These are phyloP conservation scores for Rhodofomes roseus DNA, from an alignment of 1,284 basidiomycete genomes.

Conservation along the genomic window DNA sequence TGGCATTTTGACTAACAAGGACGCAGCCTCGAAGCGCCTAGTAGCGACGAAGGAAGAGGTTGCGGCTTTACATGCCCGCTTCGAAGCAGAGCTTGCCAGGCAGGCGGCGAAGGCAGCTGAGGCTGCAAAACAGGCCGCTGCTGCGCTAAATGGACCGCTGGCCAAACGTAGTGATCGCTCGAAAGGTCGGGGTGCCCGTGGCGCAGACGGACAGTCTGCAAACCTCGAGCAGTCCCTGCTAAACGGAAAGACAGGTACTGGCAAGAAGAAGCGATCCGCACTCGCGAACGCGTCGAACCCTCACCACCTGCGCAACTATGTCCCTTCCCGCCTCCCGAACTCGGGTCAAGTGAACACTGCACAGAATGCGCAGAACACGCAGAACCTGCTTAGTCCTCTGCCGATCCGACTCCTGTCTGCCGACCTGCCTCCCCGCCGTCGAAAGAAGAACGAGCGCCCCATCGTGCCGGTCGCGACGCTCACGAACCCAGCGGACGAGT, in stretches of 20 bases:
- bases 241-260: constrained; percentile 31
- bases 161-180: constrained; percentile 39
- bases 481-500: constrained; percentile 72
- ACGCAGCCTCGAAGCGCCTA: constrained; percentile 64
- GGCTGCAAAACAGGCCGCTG: constrained; percentile 43
- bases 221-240: constrained; percentile 35
- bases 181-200: constrained; percentile 24
- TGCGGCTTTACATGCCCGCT: constrained; percentile 54
- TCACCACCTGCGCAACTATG: constrained; percentile 86
- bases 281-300: constrained; percentile 87
- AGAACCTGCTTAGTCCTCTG: constrained; percentile 52
- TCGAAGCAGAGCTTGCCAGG: constrained; percentile 66
- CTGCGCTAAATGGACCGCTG: constrained; percentile 23
- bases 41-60: constrained; percentile 66
- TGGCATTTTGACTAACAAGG: constrained; percentile 7
- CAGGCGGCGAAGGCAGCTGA: constrained; percentile 59
- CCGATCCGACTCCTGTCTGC: constrained; percentile 66
- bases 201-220: constrained; percentile 31
- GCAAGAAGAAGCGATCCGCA: constrained; percentile 83
- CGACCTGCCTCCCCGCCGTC: constrained; percentile 54
- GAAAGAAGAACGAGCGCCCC: constrained; percentile 26
- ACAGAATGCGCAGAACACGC: constrained; percentile 36
- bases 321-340: constrained; percentile 72
- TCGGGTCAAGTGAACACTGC: constrained; percentile 40
- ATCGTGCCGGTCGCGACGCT: constrained; percentile 35